These are phyloP conservation scores for Candida wancherniae DNA, from an alignment of 805 yeast genomes.

Conservation along the genomic window DNA sequence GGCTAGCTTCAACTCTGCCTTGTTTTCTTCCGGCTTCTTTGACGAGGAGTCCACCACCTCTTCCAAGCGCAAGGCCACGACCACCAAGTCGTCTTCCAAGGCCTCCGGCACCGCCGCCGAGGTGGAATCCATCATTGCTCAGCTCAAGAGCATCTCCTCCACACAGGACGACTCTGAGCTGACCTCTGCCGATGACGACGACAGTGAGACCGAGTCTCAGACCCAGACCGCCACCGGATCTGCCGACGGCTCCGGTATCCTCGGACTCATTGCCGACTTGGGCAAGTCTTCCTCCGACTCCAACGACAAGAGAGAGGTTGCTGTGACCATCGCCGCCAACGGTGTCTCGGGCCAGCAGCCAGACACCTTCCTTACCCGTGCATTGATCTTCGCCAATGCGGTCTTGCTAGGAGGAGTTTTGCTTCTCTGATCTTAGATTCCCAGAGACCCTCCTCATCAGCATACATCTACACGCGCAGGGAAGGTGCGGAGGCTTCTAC, in stretches of 20 bases:
- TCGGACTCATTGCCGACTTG: conserved; percentile 6
- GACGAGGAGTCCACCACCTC: too few species aligned
- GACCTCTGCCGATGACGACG: conserved; percentile 1
- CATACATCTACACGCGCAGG: too few species aligned
- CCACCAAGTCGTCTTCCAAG: too few species aligned
- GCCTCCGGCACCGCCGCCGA: conserved; percentile 1
- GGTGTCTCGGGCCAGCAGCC: conserved; percentile 2
- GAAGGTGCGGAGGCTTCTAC: too few species aligned
- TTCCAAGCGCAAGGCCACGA: too few species aligned
- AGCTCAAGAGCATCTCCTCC: conserved; percentile 8
- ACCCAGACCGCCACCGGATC: neutral
- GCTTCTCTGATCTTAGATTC: conserved; percentile 4
- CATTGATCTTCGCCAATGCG: conserved; percentile 6
- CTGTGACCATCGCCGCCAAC: conserved; percentile 2
- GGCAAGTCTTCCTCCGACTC: conserved; percentile 6
- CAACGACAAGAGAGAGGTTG: conserved; percentile 2
- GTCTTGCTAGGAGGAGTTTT: conserved; percentile 6
- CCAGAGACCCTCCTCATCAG: too few species aligned
- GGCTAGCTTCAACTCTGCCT: too few species aligned
- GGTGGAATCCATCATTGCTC: conserved; percentile 7
- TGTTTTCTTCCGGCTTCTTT: too few species aligned
- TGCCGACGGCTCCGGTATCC: conserved; percentile 1
- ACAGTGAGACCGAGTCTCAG: too few species aligned
- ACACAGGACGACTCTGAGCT: neutral
- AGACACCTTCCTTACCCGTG: conserved; percentile 1